These are phyloP conservation scores for Stygiomarasmius scandens DNA, from an alignment of 1,284 basidiomycete species.

Conservation along the genomic window DNA sequence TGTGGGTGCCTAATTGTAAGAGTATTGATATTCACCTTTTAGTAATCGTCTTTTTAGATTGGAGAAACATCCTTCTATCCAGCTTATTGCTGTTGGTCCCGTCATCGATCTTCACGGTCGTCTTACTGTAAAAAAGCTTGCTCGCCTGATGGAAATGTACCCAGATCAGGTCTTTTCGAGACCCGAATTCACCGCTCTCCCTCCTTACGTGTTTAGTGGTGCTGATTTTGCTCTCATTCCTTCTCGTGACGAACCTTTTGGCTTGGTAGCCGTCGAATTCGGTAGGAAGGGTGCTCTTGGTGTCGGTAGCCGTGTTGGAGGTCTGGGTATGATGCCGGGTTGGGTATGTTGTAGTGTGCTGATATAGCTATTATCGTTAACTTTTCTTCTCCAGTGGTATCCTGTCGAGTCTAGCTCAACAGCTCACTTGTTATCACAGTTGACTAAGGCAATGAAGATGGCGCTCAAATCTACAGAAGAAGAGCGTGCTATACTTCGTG, in stretches of 20 bases:
- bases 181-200: slow-evolving; percentile 90
- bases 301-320: slow-evolving; percentile 90
- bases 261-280: slow-evolving; percentile 93
- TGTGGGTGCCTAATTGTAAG: slow-evolving; percentile 62
- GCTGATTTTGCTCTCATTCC: slow-evolving; percentile 94
- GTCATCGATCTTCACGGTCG: slow-evolving; percentile 94
- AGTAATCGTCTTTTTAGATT: slow-evolving; percentile 47
- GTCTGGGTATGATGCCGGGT: slow-evolving; percentile 94
- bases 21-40: too few species aligned
- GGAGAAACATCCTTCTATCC: slow-evolving; percentile 84
- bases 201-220: slow-evolving; percentile 89
- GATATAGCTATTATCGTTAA: slow-evolving; percentile 12
- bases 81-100: slow-evolving; percentile 87
- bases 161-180: slow-evolving; percentile 92
- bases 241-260: slow-evolving; percentile 93
- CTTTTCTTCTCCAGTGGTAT: slow-evolving; percentile 71
- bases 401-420: slow-evolving; percentile 91
- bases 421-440: slow-evolving; percentile 91
- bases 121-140: slow-evolving; percentile 91
- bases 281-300: slow-evolving; percentile 93
- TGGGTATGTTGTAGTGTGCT: slow-evolving; percentile 64
- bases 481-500: slow-evolving; percentile 88
- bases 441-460: slow-evolving; percentile 92
- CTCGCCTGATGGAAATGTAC: slow-evolving; percentile 90
- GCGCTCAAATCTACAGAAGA: slow-evolving; percentile 89